Percentiles rank a stretch among this genome's conserved stretches.
These are phyloP conservation scores for Ganoderma sinense DNA, from an alignment of 1,284 basidiomycete genomes.

Conservation along the genomic window DNA sequence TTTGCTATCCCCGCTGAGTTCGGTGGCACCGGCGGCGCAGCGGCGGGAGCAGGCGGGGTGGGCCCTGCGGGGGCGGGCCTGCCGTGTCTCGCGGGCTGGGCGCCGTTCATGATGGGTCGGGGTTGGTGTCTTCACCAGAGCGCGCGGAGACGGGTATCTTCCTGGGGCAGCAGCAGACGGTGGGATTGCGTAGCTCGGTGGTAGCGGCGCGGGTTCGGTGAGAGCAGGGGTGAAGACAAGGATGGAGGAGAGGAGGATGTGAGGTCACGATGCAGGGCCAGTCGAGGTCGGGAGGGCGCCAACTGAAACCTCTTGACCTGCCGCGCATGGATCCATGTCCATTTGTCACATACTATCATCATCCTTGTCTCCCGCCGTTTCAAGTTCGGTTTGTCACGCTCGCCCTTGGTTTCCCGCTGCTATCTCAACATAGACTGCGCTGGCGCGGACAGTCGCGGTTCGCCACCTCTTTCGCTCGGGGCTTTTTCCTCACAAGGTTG, in stretches of 20 bases:
- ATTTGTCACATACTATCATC: slow-evolving; percentile 23
- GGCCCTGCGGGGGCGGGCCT: slow-evolving; percentile 61
- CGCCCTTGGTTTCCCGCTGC: slow-evolving; percentile 7
- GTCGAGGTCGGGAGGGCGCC: slow-evolving; percentile 13
- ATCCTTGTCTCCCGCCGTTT: slow-evolving; percentile 7
- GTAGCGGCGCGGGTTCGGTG: slow-evolving; percentile 7
- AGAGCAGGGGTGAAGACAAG: slow-evolving; percentile 12
- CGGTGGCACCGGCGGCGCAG: slow-evolving; percentile 55
- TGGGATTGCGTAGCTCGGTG: slow-evolving; percentile 14
- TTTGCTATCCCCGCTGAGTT: slow-evolving; percentile 15
- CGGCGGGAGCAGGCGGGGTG: slow-evolving; percentile 61
- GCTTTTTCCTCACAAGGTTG: background rate
- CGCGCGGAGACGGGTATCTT: slow-evolving; percentile 12
- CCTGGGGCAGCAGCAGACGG: slow-evolving; percentile 22
- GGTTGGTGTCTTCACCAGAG: slow-evolving; percentile 4
- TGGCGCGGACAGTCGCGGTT: background rate
- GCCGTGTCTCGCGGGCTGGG: slow-evolving; percentile 41
- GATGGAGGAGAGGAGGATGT: background rate
- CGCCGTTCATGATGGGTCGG: slow-evolving; percentile 47
- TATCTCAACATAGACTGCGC: slow-evolving; percentile 23
- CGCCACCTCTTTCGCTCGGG: background rate
- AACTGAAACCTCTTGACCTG: background rate
- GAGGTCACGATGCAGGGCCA: slow-evolving; percentile 6
- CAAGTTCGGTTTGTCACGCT: slow-evolving; percentile 6
- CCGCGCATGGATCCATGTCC: slow-evolving; percentile 7